Conservation (phyloP, 192 early-diverging fungal genomes). For the Coemansia sp. region DNA sequence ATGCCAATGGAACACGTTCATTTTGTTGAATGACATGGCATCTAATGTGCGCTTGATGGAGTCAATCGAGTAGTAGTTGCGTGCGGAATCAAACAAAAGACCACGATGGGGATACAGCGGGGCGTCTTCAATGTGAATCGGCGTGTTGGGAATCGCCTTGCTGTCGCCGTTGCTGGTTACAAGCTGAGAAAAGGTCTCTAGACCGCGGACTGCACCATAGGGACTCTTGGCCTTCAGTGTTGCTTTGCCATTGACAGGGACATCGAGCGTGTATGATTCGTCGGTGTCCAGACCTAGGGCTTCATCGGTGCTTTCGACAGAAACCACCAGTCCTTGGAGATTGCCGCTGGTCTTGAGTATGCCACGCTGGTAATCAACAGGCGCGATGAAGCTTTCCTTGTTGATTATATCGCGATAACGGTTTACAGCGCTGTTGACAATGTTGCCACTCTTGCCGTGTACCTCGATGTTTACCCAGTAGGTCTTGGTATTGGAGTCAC, state of each 20-base stretch:
- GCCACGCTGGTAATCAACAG: constrained; percentile 43
- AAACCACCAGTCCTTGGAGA: constrained; percentile 25
- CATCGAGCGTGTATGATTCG: constrained; percentile 70
- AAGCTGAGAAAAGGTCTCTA: constrained; percentile 76
- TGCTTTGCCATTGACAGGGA: constrained; percentile 58
- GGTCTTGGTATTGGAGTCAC: constrained; percentile 35
- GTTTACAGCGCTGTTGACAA: constrained; percentile 26
- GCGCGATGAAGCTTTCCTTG: constrained; percentile 38
- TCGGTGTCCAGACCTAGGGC: constrained; percentile 58
- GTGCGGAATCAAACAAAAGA: constrained; percentile 65
- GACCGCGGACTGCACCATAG: constrained; percentile 69
- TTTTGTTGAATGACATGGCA: constrained; percentile 70
- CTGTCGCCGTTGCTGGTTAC: constrained; percentile 54
- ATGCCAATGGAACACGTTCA: constrained; percentile 85
- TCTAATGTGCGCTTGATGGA: constrained; percentile 63
- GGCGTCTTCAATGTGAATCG: constrained; percentile 62
- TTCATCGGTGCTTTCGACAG: constrained; percentile 33
- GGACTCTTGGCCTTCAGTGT: constrained; percentile 61
- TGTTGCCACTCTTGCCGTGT: constrained; percentile 17
- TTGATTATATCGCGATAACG: constrained; percentile 43
- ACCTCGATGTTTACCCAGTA: constrained; percentile 22
- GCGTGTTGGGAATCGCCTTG: constrained; percentile 60
- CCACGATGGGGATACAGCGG: constrained; percentile 71
- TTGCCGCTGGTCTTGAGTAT: constrained; percentile 27
- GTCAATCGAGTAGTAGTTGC: constrained; percentile 66